Percentiles rank a stretch among this genome's conserved stretches.
phyloP scores from a whole-genome alignment of 2,329 filamentous ascomycete species.

The Xylaria sp. region DNA sequence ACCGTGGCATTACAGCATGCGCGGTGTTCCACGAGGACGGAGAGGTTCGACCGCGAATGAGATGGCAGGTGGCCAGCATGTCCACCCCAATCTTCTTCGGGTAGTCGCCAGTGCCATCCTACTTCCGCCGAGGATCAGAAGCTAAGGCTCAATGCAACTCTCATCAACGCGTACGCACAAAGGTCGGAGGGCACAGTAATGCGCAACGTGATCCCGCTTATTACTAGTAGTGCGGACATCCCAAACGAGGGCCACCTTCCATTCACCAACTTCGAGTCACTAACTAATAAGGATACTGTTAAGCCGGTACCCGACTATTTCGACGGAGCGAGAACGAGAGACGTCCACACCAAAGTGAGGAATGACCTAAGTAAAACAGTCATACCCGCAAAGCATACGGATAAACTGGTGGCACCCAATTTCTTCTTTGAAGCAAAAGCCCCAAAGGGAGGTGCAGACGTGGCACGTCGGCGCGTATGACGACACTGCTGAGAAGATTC shows the following conservation, averaged over 20 bases:
- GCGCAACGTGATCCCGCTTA: constrained; percentile 15
- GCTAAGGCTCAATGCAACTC: too few species aligned
- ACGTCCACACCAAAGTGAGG: constrained; percentile 4
- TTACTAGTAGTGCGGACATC: constrained; percentile 17
- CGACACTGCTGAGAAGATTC: too few species aligned
- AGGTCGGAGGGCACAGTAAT: constrained; percentile 15
- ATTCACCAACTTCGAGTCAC: not conserved
- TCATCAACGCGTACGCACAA: too few species aligned
- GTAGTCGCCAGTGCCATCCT: too few species aligned
- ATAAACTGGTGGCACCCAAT: constrained; percentile 21
- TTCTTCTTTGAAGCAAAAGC: constrained; percentile 15
- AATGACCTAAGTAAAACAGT: constrained; percentile 25
- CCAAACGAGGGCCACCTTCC: constrained; percentile 20
- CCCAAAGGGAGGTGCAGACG: not conserved
- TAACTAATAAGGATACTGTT: not conserved
- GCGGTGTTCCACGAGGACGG: too few species aligned
- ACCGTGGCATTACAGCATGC: too few species aligned
- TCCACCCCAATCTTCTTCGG: too few species aligned
- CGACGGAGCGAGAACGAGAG: constrained; percentile 1
- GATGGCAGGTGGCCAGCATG: too few species aligned
- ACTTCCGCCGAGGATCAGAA: too few species aligned
- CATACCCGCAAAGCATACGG: constrained; percentile 27
- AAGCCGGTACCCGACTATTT: constrained; percentile 15
- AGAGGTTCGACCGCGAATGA: too few species aligned
- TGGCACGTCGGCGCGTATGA: not conserved